Percentiles rank a stretch among this genome's conserved stretches.
Conservation (phyloP, 306 rosid genomes). For the Rosa multiflora region DNA sequence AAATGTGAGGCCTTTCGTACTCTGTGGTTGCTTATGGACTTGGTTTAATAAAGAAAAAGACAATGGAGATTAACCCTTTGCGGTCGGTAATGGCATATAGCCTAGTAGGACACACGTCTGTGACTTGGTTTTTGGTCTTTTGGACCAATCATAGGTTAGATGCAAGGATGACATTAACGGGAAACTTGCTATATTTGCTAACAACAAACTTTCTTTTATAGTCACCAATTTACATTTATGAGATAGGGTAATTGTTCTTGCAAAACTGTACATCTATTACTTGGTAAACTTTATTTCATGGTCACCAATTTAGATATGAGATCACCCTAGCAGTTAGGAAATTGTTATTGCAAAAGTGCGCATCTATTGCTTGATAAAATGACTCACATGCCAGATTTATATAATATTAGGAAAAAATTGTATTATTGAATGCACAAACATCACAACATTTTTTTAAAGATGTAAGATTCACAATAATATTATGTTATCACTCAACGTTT, state of each 20-base stretch:
- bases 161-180: background rate
- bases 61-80: background rate
- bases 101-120: background rate
- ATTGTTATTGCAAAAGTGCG: too few species aligned
- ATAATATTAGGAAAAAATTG: too few species aligned
- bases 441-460: background rate
- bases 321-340: too few species aligned
- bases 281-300: background rate
- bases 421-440: background rate
- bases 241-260: too few species aligned
- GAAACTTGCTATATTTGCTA: background rate
- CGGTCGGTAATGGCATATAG: background rate
- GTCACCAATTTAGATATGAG: background rate
- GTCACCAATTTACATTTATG: background rate
- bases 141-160: background rate
- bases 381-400: too few species aligned
- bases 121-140: background rate
- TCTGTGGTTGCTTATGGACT: background rate
- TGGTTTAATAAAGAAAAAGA: background rate
- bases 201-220: background rate
- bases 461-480: too few species aligned
- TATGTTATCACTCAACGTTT: too few species aligned
- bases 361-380: too few species aligned
- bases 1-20: background rate
- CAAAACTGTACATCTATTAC: too few species aligned